Percentiles rank a stretch among this genome's conserved stretches.
Evolutionary conservation across 148 eudicot species (phyloP).

Genomic region (Rhododendron williamsianum): DNA sequence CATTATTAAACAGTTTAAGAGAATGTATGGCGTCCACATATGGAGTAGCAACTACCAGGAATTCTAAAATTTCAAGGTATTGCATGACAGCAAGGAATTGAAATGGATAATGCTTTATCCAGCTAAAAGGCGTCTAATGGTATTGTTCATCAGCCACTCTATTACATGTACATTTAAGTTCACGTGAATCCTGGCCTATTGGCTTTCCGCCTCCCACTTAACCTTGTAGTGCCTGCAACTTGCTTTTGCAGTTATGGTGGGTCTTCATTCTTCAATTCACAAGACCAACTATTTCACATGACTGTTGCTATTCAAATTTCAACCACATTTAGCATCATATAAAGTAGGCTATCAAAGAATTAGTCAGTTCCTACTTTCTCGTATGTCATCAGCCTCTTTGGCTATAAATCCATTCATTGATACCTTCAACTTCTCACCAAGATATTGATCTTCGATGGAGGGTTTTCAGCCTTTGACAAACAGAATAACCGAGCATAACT

Average conservation of each 20-base stretch:
- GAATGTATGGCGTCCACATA: neutral
- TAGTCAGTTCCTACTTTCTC: neutral
- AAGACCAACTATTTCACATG: neutral
- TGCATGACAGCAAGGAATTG: neutral
- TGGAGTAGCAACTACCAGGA: neutral
- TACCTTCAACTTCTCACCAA: neutral
- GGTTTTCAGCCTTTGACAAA: neutral
- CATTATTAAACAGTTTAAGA: neutral
- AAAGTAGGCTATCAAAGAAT: neutral
- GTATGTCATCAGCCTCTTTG: neutral
- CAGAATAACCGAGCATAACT: neutral
- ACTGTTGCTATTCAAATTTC: neutral
- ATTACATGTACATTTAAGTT: neutral
- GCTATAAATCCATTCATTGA: neutral
- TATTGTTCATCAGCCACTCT: neutral
- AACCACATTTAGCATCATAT: neutral
- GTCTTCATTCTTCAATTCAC: conserved; percentile 1
- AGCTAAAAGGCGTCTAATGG: neutral
- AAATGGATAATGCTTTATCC: neutral
- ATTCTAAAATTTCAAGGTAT: neutral
- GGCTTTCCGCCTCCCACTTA: neutral
- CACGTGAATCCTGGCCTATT: neutral
- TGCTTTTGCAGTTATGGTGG: neutral
- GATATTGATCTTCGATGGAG: neutral
- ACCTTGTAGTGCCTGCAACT: neutral